These are phyloP conservation scores for Xerocomus tenax DNA, from an alignment of 1,284 basidiomycete species.

Conservation along the genomic window DNA sequence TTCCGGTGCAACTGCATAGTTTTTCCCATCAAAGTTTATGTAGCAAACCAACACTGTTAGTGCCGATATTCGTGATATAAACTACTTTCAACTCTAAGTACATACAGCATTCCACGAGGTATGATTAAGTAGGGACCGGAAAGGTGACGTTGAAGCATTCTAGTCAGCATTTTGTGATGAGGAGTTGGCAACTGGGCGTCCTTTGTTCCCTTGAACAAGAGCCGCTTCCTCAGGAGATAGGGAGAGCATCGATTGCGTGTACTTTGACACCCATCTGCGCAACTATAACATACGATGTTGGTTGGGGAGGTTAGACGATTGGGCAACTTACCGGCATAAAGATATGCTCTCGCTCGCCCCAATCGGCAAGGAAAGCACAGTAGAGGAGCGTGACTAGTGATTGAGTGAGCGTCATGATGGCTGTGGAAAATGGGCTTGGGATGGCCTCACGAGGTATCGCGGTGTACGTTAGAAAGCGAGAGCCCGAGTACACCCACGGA, in stretches of 20 bases:
- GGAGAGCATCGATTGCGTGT: constrained; percentile 39
- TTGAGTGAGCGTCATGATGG: neutral
- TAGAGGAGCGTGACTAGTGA: constrained; percentile 45
- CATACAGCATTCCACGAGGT: neutral
- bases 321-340: constrained; percentile 51
- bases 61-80: neutral
- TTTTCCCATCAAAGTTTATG: constrained; percentile 30
- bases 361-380: constrained; percentile 56
- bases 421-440: neutral
- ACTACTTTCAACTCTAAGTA: neutral
- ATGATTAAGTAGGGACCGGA: neutral
- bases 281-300: constrained; percentile 26
- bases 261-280: constrained; percentile 39
- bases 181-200: neutral
- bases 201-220: constrained; percentile 16
- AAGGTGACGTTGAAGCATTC: neutral
- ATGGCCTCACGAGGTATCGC: constrained; percentile 42
- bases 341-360: constrained; percentile 60
- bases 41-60: neutral
- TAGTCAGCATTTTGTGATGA: neutral
- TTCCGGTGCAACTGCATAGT: constrained; percentile 33
- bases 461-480: constrained; percentile 39
- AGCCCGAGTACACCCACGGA: constrained; percentile 46
- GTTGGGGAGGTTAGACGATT: neutral
- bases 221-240: constrained; percentile 43